A percentile compares a stretch with the other conserved stretches of the same genome.
Evolutionary conservation across 2,329 filamentous ascomycete species (phyloP).

Genomic region (Colletotrichum eleusines): DNA sequence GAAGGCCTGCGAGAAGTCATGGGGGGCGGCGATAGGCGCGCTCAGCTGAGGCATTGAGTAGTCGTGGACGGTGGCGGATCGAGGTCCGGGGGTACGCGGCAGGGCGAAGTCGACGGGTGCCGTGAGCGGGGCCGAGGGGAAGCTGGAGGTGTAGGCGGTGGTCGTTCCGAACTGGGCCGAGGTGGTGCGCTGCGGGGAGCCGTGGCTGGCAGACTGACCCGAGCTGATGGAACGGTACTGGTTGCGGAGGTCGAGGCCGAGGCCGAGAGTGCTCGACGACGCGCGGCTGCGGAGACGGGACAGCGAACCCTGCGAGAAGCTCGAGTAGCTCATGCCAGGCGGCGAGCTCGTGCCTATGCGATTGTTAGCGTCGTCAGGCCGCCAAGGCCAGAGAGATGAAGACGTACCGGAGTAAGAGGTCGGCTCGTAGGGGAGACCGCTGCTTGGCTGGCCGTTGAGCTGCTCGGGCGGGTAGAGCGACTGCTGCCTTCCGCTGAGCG

Average conservation of each 20-base stretch:
- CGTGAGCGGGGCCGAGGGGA: constrained; percentile 65
- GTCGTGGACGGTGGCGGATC: constrained; percentile 54
- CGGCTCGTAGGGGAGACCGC: constrained; percentile 63
- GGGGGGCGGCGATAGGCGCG: constrained; percentile 64
- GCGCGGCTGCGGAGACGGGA: constrained; percentile 62
- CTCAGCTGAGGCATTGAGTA: constrained; percentile 68
- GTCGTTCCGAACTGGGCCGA: constrained; percentile 34
- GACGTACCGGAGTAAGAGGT: constrained; percentile 64
- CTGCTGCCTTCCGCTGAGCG: constrained; percentile 60
- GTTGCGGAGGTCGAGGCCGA: constrained; percentile 59
- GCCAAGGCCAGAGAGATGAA: not conserved
- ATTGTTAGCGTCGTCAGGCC: constrained; percentile 42
- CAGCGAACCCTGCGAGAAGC: constrained; percentile 58
- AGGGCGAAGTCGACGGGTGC: constrained; percentile 66
- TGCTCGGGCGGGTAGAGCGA: constrained; percentile 65
- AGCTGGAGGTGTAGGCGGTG: constrained; percentile 61
- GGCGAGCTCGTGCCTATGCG: constrained; percentile 61
- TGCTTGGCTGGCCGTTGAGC: constrained; percentile 55
- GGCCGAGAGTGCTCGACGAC: constrained; percentile 60
- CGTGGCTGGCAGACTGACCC: constrained; percentile 48
- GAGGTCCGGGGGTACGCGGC: constrained; percentile 56
- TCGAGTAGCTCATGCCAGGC: constrained; percentile 63
- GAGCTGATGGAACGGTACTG: constrained; percentile 57
- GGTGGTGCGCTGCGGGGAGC: constrained; percentile 49
- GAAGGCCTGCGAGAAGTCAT: constrained; percentile 64